Conservation (phyloP, 805 yeast species). For the Yamadazyma paraphyllophila region DNA sequence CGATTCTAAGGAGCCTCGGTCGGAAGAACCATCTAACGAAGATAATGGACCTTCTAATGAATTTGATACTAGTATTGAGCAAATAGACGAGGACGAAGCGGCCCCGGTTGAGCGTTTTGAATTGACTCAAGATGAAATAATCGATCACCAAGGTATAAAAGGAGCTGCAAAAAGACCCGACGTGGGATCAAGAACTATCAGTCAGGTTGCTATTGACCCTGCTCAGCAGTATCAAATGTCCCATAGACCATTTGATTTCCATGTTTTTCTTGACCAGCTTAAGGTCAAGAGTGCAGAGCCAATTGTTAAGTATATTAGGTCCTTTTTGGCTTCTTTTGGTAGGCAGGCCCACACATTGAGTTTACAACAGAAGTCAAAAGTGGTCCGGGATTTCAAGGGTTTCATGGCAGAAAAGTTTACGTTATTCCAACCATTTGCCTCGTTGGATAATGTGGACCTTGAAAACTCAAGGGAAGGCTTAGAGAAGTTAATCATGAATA, state of each 20-base stretch:
- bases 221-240: slow-evolving; percentile 40
- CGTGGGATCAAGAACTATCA: slow-evolving; percentile 8
- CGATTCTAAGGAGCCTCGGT: no score
- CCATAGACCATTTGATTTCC: slow-evolving; percentile 73
- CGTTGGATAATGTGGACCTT: slow-evolving; percentile 54
- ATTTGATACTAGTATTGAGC: slow-evolving; percentile 2
- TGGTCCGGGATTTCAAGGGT: slow-evolving; percentile 70
- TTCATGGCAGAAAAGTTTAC: slow-evolving; percentile 67
- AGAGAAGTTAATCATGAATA: slow-evolving; percentile 88
- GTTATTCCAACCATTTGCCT: slow-evolving; percentile 69
- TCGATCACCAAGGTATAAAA: background rate
- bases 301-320: slow-evolving; percentile 76
- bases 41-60: no score
- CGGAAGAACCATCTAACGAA: no score
- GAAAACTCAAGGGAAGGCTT: slow-evolving; percentile 84
- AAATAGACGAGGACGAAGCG: slow-evolving; percentile 9
- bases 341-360: slow-evolving; percentile 60
- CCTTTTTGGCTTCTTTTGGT: slow-evolving; percentile 76
- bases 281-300: slow-evolving; percentile 82
- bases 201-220: slow-evolving; percentile 22
- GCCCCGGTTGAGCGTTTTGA: slow-evolving; percentile 21
- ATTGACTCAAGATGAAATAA: slow-evolving; percentile 14
- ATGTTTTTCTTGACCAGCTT: slow-evolving; percentile 68
- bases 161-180: slow-evolving; percentile 1
- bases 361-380: slow-evolving; percentile 72